A percentile compares a stretch with the other conserved stretches of the same genome.
phyloP scores from a whole-genome alignment of 2,329 filamentous ascomycete genomes.

The Aspergillus fructus region DNA sequence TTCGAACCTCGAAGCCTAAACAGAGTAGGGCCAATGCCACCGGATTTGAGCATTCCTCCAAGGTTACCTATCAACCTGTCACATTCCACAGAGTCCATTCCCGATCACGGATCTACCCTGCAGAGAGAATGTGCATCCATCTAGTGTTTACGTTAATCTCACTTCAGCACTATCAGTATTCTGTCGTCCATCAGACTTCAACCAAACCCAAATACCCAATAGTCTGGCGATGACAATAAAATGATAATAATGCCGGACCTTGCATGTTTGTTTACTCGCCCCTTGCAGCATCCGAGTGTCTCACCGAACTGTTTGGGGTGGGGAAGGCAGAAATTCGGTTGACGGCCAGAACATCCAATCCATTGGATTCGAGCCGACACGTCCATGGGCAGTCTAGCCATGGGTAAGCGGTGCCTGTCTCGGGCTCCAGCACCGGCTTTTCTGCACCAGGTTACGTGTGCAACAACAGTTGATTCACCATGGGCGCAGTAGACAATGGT shows the following conservation, averaged over 20 bases:
- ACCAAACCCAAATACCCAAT: neutral
- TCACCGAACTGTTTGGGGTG: neutral
- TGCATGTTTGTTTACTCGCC: constrained; percentile 8
- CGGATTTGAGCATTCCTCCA: neutral
- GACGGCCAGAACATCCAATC: constrained; percentile 1
- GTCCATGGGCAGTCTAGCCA: neutral
- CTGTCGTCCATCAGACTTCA: neutral
- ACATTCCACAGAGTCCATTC: neutral
- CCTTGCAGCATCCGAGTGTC: constrained; percentile 1
- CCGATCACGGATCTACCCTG: neutral
- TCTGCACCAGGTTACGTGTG: neutral
- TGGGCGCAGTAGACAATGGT: no score
- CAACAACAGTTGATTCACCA: neutral
- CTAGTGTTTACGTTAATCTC: neutral
- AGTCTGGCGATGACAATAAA: neutral
- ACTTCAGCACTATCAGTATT: neutral
- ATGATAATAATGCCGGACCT: constrained; percentile 1
- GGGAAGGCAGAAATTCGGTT: neutral
- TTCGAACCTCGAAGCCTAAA: no score
- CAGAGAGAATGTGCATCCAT: neutral
- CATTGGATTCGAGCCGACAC: neutral
- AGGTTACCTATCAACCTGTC: neutral
- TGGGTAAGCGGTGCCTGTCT: neutral
- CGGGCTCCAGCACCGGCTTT: neutral
- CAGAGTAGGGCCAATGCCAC: no score